These are phyloP conservation scores for Prunus fruticosa DNA, from an alignment of 306 rosid genomes.

Conservation along the genomic window DNA sequence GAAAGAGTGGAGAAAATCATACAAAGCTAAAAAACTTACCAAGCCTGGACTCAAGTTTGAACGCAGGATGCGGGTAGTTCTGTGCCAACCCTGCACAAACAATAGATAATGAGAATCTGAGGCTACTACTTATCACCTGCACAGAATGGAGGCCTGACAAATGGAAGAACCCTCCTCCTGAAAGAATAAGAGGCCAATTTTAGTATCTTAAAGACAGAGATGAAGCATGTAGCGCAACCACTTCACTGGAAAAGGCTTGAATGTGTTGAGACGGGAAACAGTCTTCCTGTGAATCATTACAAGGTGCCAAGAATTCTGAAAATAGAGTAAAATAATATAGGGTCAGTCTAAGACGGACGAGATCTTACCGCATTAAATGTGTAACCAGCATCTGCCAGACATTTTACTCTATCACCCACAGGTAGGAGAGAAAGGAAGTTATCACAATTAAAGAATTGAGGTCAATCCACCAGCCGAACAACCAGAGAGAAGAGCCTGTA, in stretches of 20 bases:
- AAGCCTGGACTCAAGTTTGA: conserved; percentile 70
- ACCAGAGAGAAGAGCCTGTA: conserved; percentile 89
- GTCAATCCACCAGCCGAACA: conserved; percentile 97
- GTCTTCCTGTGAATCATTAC: conserved; percentile 59
- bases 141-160: background rate
- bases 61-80: conserved; percentile 76
- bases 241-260: conserved; percentile 46
- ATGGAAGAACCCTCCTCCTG: background rate
- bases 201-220: background rate
- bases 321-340: background rate
- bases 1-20: background rate
- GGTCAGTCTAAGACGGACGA: background rate
- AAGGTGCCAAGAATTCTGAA: background rate
- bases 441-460: conserved; percentile 82
- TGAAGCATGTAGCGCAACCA: conserved; percentile 66
- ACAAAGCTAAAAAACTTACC: conserved; percentile 31
- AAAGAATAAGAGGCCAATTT: no score
- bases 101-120: background rate
- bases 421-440: conserved; percentile 66
- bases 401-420: conserved; percentile 56
- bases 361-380: conserved; percentile 74
- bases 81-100: conserved; percentile 53
- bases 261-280: conserved; percentile 68
- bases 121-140: background rate
- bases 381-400: conserved; percentile 96